Percentiles rank a stretch among this genome's conserved stretches.
Evolutionary conservation across 2,329 filamentous ascomycete genomes (phyloP).

Genomic region (Arthrobotrys musiformis): DNA sequence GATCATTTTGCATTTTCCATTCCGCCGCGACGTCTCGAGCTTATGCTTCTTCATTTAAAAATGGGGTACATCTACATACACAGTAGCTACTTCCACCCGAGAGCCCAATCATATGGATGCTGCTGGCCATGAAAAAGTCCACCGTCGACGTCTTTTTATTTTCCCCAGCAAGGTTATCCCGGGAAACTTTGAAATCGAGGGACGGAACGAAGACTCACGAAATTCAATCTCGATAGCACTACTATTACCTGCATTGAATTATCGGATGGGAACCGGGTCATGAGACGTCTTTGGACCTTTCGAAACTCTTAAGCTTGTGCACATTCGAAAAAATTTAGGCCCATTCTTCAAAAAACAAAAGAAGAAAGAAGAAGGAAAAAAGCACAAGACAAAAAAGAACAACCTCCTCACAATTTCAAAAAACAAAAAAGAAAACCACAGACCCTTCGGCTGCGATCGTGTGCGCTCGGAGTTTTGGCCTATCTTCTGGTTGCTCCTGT

Average conservation of each 20-base stretch:
- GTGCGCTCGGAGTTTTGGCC: slow-evolving; percentile 30
- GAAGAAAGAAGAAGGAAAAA: slow-evolving; percentile 2
- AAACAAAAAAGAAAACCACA: slow-evolving; percentile 7
- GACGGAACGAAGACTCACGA: slow-evolving; percentile 42
- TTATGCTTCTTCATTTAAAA: slow-evolving; percentile 36
- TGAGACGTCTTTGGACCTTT: slow-evolving; percentile 27
- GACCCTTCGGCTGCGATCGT: slow-evolving; percentile 18
- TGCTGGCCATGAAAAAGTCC: slow-evolving; percentile 14
- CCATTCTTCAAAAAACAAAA: background rate
- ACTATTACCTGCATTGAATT: slow-evolving; percentile 36
- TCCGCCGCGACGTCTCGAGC: slow-evolving; percentile 8
- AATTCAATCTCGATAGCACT: slow-evolving; percentile 12
- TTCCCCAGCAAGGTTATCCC: slow-evolving; percentile 45
- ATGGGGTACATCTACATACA: slow-evolving; percentile 30
- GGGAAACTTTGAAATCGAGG: slow-evolving; percentile 40
- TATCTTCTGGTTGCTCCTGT: slow-evolving; percentile 23
- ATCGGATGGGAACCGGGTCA: slow-evolving; percentile 52
- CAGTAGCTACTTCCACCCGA: slow-evolving; percentile 50
- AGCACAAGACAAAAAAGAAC: no score
- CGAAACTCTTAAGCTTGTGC: slow-evolving; percentile 11
- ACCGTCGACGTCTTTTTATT: slow-evolving; percentile 6
- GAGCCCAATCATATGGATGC: slow-evolving; percentile 37
- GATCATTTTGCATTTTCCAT: background rate
- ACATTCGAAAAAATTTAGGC: slow-evolving; percentile 1
- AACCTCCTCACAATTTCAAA: no score